Percentiles rank a stretch among this genome's conserved stretches.
Conservation (phyloP, 2,329 filamentous ascomycete genomes). For the Fonsecaea erecta region DNA sequence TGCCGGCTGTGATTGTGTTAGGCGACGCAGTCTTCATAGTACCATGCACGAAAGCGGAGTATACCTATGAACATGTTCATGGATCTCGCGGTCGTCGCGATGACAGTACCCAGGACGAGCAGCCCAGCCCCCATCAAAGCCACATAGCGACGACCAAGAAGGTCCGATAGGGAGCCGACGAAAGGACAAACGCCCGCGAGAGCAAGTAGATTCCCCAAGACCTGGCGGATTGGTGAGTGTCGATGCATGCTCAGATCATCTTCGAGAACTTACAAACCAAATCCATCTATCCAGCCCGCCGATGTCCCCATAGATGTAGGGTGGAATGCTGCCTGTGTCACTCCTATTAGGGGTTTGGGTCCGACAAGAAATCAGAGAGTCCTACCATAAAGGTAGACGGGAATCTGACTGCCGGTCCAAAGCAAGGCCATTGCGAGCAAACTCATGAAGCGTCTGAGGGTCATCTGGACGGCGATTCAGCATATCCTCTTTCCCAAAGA, state of each 20-base stretch:
- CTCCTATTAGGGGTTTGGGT: not conserved
- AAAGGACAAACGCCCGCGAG: conserved; percentile 64
- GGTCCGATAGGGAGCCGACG: conserved; percentile 68
- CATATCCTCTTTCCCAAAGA: not conserved
- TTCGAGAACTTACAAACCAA: conserved; percentile 54
- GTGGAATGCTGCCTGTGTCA: conserved; percentile 47
- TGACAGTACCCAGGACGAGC: conserved; percentile 63
- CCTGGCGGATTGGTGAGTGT: not conserved
- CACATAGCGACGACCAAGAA: conserved; percentile 65
- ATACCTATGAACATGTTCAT: conserved; percentile 60
- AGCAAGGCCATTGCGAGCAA: conserved; percentile 60
- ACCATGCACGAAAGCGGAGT: not conserved
- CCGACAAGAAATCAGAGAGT: no score
- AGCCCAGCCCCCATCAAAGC: conserved; percentile 60
- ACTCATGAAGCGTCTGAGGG: conserved; percentile 48
- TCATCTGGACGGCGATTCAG: conserved; percentile 23
- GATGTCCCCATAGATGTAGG: conserved; percentile 64
- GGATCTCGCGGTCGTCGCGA: conserved; percentile 60
- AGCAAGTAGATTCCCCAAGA: conserved; percentile 59
- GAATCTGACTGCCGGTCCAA: conserved; percentile 66
- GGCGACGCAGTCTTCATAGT: not conserved
- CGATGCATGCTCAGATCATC: not conserved
- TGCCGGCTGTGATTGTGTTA: conserved; percentile 53
- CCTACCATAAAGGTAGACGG: conserved; percentile 57
- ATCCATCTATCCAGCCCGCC: conserved; percentile 65